Base-by-base conservation (phyloP, 805 yeast species). In the Lipomyces oligophaga region DNA sequence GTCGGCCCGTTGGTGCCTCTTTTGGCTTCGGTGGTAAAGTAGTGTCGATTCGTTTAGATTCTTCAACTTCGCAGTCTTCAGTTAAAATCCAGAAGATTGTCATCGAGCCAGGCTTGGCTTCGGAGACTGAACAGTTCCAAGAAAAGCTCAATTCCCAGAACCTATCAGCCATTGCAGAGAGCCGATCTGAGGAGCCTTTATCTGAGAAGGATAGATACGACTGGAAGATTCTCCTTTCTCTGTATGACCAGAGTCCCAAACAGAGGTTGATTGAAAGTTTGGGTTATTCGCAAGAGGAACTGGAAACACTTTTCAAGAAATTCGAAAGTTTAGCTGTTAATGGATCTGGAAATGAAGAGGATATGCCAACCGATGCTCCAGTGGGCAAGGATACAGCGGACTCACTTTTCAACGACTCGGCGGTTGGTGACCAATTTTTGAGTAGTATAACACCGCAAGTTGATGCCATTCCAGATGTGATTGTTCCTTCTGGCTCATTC, bases 1-100 rank as follows among this genome's bases (percentile, higher is more conserved):
- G 78, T 52, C 74, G 83, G 55, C 87, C 87, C 10, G 73, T 77
- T 4, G 73, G 82, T 39, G 96, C 83, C 11, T 70, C 79, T 2
- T 93, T 94, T 74, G 97, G 95, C 0, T 90, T 88, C 68, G 98
- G 98, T 51, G 95, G 96, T 43, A 87, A 86, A 67, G 64, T 93
- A 10, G 79, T 82, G 15, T 34, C 47, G 16, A 30, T 54, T 18
- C 40, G 38, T 32, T 21, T 24, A 4, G 49, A 49, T 20, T 47
- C 41, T 16, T 26, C 24, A 11, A 21, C 43, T n/a, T 18, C 27
- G 30, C 43, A 45, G 39, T 50, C 55, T 2, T 30, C 21, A 5
- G 64, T 79, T 16, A 63, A 64, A 20, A 67, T 79, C 46, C 60
- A 70, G 20, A 76, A 75, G 56, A 64, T 74, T 21, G 58, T 52